These are phyloP conservation scores for Trichosporon ovoides DNA, from an alignment of 1,284 basidiomycete genomes.

Conservation along the genomic window DNA sequence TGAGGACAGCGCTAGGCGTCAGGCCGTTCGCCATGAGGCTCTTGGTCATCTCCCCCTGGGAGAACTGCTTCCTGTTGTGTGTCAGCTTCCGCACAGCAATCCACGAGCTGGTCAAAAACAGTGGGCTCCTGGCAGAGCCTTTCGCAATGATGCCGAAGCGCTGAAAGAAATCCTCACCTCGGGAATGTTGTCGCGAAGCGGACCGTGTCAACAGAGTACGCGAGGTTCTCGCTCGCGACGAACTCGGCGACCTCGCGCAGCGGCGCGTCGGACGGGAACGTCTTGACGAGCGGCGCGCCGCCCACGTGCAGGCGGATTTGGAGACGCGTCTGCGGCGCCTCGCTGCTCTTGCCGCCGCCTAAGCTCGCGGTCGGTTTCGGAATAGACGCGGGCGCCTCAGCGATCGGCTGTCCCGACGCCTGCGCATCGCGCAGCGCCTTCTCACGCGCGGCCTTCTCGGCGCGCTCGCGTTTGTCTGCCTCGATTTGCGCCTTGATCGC, in stretches of 20 bases:
- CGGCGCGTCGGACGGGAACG: conserved; percentile 68
- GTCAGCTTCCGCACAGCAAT: not conserved
- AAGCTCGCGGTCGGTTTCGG: conserved; percentile 27
- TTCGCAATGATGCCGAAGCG: too few species aligned
- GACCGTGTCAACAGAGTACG: conserved; percentile 68
- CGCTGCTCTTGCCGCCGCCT: conserved; percentile 58
- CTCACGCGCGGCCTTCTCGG: conserved; percentile 76
- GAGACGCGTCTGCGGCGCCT: conserved; percentile 74
- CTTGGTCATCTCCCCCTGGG: conserved; percentile 42
- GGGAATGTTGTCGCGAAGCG: conserved; percentile 75
- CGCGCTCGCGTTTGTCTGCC: conserved; percentile 81
- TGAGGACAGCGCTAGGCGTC: conserved; percentile 47
- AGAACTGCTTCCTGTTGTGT: conserved; percentile 39
- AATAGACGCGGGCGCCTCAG: conserved; percentile 46
- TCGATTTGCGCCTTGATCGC: conserved; percentile 88
- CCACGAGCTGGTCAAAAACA: not conserved
- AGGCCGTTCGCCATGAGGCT: conserved; percentile 47
- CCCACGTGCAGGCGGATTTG: conserved; percentile 74
- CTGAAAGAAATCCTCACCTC: conserved; percentile 53
- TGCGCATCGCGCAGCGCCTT: conserved; percentile 77
- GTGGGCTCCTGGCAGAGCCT: too few species aligned
- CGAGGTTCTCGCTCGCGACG: conserved; percentile 65
- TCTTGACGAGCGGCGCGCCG: conserved; percentile 71
- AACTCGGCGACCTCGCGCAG: conserved; percentile 79
- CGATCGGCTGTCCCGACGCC: conserved; percentile 39